phyloP scores from a whole-genome alignment of 441 rosid genomes.

The Omphalea diandra region DNA sequence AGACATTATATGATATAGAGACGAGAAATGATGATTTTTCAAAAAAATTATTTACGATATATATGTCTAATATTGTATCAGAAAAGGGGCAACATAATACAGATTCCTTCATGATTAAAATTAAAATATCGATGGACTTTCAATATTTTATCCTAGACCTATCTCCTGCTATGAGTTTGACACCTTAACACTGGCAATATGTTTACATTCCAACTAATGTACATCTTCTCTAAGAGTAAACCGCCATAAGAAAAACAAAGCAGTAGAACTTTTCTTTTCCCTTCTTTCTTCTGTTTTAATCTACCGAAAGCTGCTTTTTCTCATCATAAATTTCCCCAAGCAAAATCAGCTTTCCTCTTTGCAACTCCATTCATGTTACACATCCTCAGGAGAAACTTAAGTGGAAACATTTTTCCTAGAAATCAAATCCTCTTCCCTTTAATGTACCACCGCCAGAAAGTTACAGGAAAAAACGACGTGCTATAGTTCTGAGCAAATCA shows the following conservation, averaged over 20 bases:
- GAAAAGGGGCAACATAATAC: no score
- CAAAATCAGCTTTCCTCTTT: slow-evolving; percentile 34
- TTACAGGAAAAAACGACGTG: background rate
- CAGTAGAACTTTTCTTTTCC: slow-evolving; percentile 12
- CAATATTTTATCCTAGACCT: no score
- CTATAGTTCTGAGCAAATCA: slow-evolving; percentile 8
- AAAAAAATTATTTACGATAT: no score
- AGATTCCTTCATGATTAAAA: no score
- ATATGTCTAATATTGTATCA: no score
- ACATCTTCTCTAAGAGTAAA: slow-evolving; percentile 5
- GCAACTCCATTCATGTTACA: slow-evolving; percentile 29
- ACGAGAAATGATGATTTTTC: no score
- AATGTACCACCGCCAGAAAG: background rate
- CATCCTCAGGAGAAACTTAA: slow-evolving; percentile 21
- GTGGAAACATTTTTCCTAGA: slow-evolving; percentile 11
- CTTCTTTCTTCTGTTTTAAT: slow-evolving; percentile 35
- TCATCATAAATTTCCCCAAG: slow-evolving; percentile 20
- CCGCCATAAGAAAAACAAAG: slow-evolving; percentile 3
- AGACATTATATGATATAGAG: no score
- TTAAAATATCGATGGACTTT: no score
- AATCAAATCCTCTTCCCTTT: slow-evolving; percentile 18
- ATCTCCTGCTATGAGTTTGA: no score
- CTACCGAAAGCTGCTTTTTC: slow-evolving; percentile 27
- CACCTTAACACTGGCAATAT: no score
- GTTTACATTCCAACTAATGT: background rate